Evolutionary conservation across 2,329 filamentous ascomycete species (phyloP), one percentile per base, ranked within the genome.

Genomic region (Escovopsis sp.): DNA sequence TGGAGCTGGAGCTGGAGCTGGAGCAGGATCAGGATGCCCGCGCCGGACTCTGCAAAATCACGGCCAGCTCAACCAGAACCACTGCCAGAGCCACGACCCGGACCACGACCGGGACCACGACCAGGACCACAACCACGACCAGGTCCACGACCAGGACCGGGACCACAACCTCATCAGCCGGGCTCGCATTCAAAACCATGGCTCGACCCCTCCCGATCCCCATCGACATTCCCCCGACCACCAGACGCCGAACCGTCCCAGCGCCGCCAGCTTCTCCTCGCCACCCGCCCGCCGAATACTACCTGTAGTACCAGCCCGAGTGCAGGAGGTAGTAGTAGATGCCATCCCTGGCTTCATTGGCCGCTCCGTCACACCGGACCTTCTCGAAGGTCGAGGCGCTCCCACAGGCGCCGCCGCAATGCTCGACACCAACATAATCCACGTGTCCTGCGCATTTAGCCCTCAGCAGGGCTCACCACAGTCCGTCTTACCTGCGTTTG

Each of bases 341-440:
- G 44, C 55, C 40, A 49, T 51, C 41, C 47, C 54, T 42, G 60
- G 65, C 49, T 54, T 58, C 48, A 73, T 72, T 38, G 73, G 80
- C 53, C 75, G 80, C 48, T 65, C 78, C 44, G 77, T 83, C 49
- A 83, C 80, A 47, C 79, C 80, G 49, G 81, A 85, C 36, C 62
- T 61, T 36, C 48, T 56, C 47, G 68, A 70, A 36, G 45, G 51
- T 53, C 54, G 50, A 51, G 54, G 50, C 47, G 48, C 48, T 33
- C 51, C 46, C 37, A 41, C 52, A 39, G 53, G 48, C 43, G 46
- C 54, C 30, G 38, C 47, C 30, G 38, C 47, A 30, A 44, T 51
- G 32, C 40, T 43, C 30, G 53, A 57, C 23, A 39, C 42, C 23
- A 45, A 36, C 18, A 46, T 52, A 39, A 49, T 51, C 23, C 43